These are phyloP conservation scores for Fusarium fujikuroi DNA, from an alignment of 2,329 filamentous ascomycete genomes.

Conservation along the genomic window DNA sequence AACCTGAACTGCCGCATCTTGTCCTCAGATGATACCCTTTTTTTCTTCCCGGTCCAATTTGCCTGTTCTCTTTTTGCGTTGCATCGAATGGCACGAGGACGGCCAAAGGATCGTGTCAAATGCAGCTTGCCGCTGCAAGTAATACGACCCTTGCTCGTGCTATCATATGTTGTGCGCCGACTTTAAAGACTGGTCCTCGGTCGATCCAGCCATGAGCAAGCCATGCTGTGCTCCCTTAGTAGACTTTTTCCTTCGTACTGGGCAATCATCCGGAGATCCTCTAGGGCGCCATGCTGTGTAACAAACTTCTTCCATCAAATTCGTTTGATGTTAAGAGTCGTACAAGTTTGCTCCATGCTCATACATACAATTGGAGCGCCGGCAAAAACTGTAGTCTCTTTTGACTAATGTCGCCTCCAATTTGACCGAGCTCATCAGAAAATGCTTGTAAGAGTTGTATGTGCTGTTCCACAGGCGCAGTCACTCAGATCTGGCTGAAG, in stretches of 20 bases:
- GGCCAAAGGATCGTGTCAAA: constrained; percentile 33
- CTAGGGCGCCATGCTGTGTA: not conserved
- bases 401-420: not conserved
- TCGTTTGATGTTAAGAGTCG: not conserved
- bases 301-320: not conserved
- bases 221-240: constrained; percentile 1
- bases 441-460: not conserved
- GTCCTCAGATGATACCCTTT: constrained; percentile 24
- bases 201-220: constrained; percentile 7
- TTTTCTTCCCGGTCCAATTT: constrained; percentile 20
- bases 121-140: constrained; percentile 44
- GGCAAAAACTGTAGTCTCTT: not conserved
- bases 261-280: constrained; percentile 14
- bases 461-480: not conserved
- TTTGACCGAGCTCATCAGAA: not conserved
- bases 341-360: not conserved
- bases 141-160: constrained; percentile 28
- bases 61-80: constrained; percentile 26
- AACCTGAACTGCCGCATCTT: not conserved
- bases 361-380: not conserved
- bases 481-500: not conserved
- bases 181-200: not conserved
- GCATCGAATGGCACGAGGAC: constrained; percentile 42
- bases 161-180: not conserved
- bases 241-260: not conserved